Evolutionary conservation across 2,329 filamentous ascomycete genomes (phyloP), one percentile per base, ranked within the genome.

Genomic region (Fusarium nanum): DNA sequence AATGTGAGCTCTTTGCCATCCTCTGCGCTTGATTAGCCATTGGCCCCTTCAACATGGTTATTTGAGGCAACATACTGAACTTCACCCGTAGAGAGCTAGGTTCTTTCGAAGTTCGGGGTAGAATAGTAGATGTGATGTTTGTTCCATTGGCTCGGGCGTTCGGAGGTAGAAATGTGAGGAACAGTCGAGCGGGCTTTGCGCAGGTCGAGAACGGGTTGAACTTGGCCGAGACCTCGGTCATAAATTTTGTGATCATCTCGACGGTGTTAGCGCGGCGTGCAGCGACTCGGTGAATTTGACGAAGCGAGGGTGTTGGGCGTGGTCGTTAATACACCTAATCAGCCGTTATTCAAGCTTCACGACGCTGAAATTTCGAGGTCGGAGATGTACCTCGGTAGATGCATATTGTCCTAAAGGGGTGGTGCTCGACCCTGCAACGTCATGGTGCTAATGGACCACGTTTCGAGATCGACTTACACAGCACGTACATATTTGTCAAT

Each of bases 1-100:
- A 98, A 87, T 34, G 89, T 89, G 83, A 98, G 88, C 76, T 97
- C 91, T 83, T 95, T 97, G 75, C 96, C 96, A 78, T 98, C 96
- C 86, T 97, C 93, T 97, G 78, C 23, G 22, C 8, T 20, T 42
- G 25, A 20, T 25, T 69, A 73, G 79, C 60, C 22, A 66, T 72
- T 77, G 76, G 57, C 28, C 57, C n/a, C 16, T n/a, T 30, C 20
- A 48, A 40, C 9, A 20, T 30, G 4, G 23, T 2, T 4, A 13
- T 11, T 6, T 23, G 20, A 16, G 16, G 32, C 12, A 30, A 83
- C 86, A 55, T 86, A 97, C 93, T 98, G 81, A 98, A 98, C 76
- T 94, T 97, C 73, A 99, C 83, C 42, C 84, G 85, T 59, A 99
- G 81, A 47, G 87, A 86, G 60, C 91, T 92, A 30, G 89, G 85